Conservation (phyloP, 805 yeast species). For the Myxozyma mucilagina region DNA sequence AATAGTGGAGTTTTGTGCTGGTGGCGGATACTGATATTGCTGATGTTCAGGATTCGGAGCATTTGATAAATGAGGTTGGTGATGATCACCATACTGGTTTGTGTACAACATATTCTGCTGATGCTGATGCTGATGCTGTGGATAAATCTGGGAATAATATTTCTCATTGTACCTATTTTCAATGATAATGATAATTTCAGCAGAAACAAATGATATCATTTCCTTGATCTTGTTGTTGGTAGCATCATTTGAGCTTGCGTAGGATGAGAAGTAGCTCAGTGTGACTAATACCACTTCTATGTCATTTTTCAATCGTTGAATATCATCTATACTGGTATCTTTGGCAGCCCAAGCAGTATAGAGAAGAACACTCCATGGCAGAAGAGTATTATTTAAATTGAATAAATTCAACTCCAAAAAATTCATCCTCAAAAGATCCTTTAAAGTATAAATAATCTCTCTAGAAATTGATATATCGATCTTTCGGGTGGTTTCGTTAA, state of each 20-base stretch:
- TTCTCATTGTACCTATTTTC: slow-evolving; percentile 14
- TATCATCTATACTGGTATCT: slow-evolving; percentile 15
- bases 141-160: slow-evolving; percentile 11
- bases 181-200: slow-evolving; percentile 15
- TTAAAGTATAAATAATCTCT: slow-evolving; percentile 20
- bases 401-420: slow-evolving; percentile 27
- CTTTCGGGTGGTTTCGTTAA: slow-evolving; percentile 8
- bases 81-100: too few relatives aligned
- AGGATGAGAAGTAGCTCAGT: slow-evolving; percentile 13
- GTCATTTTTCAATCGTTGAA: slow-evolving; percentile 19
- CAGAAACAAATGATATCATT: slow-evolving; percentile 15
- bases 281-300: slow-evolving; percentile 7
- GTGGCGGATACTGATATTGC: slow-evolving; percentile 1
- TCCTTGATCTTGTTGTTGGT: slow-evolving; percentile 16
- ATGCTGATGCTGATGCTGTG: slow-evolving; percentile 8
- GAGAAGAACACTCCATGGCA: slow-evolving; percentile 23
- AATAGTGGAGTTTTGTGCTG: neutral
- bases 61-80: too few relatives aligned
- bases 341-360: slow-evolving; percentile 27
- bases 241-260: slow-evolving; percentile 10
- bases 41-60: slow-evolving; percentile 4
- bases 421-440: slow-evolving; percentile 23
- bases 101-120: neutral
- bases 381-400: slow-evolving; percentile 14
- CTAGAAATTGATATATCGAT: slow-evolving; percentile 20